Percentiles rank a stretch among this genome's conserved stretches.
These are phyloP conservation scores for Epichloe gansuensis DNA, from an alignment of 2,329 filamentous ascomycete species.

Conservation along the genomic window DNA sequence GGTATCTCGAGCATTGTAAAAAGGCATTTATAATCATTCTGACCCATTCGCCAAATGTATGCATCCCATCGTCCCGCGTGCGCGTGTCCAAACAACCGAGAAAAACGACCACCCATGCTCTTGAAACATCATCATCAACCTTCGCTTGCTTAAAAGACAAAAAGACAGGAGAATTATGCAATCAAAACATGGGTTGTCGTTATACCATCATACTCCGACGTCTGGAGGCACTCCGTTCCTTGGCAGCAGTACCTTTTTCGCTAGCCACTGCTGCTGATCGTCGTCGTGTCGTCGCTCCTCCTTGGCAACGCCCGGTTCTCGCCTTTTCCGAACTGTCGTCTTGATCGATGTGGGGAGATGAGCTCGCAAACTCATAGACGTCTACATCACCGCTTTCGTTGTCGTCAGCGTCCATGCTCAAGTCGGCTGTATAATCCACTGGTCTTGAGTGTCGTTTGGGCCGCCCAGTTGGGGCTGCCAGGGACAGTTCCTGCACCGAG, in stretches of 20 bases:
- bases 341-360: slow-evolving; percentile 28
- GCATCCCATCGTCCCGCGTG: slow-evolving; percentile 6
- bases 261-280: slow-evolving; percentile 26
- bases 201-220: slow-evolving; percentile 49
- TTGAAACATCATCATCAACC: slow-evolving; percentile 2
- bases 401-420: slow-evolving; percentile 2
- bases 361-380: slow-evolving; percentile 41
- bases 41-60: slow-evolving; percentile 13
- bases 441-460: slow-evolving; percentile 26
- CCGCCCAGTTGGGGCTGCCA: slow-evolving; percentile 23
- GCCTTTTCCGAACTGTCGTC: slow-evolving; percentile 16
- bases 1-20: slow-evolving; percentile 22
- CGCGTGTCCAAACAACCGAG: not conserved
- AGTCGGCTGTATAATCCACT: slow-evolving; percentile 2
- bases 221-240: slow-evolving; percentile 25
- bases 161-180: not conserved
- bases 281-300: slow-evolving; percentile 23
- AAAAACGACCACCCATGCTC: not conserved
- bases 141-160: slow-evolving; percentile 1
- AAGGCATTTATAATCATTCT: slow-evolving; percentile 12
- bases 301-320: slow-evolving; percentile 18
- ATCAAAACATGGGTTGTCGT: slow-evolving; percentile 25
- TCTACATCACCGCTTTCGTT: slow-evolving; percentile 23
- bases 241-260: slow-evolving; percentile 19
- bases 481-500: slow-evolving; percentile 17